Evolutionary conservation across 164 flowering plant genomes (phyloP), one percentile per base, ranked within the genome.

Genomic region (Santalum album): DNA sequence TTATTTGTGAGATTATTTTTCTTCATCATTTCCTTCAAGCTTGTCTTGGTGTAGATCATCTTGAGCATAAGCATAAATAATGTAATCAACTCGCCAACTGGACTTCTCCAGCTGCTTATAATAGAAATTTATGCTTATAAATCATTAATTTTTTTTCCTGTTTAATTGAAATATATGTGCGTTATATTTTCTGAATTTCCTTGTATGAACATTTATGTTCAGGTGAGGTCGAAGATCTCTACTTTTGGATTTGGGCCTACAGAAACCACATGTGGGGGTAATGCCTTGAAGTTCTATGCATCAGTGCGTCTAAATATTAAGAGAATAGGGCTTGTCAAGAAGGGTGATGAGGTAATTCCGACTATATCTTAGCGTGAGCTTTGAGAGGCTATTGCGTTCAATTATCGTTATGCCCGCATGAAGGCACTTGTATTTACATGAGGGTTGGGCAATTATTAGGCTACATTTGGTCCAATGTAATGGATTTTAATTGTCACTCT

Each of bases 271-370:
- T 90, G 95, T 62, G 97, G 97, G 35, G 99, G 99, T 16, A 94
- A 94, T 73, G 99, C 99, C 56, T 68, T 94, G 75, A 94, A 90
- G 71, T 94, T 94, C 65, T 94, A 94, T 69, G 95, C 99, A 66
- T 87, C 99, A 27, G 70, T 94, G 49, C 96, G 99, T 35, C 70
- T 94, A 43, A 75, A 84, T 76, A 75, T 94, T 42, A 85, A 49
- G 68, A 83, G 95, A 74, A 74, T 57, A 19, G 97, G 90, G 39
- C 62, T 74, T 2, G 75, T 90, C 56, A 90, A 87, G 71, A 90
- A 79, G 64, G 97, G 95, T 20, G 99, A 90, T 53, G 90, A 83
- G 90, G 99, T 94, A 76, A 63, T 15, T 2, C 15, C 9, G 12
- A 53, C 53, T 39, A 36, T 10, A 36, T 32, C 35, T 5, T 32